Percentiles rank a stretch among this genome's conserved stretches.
Conservation (phyloP, 306 rosid species). For the Rosa persica region DNA sequence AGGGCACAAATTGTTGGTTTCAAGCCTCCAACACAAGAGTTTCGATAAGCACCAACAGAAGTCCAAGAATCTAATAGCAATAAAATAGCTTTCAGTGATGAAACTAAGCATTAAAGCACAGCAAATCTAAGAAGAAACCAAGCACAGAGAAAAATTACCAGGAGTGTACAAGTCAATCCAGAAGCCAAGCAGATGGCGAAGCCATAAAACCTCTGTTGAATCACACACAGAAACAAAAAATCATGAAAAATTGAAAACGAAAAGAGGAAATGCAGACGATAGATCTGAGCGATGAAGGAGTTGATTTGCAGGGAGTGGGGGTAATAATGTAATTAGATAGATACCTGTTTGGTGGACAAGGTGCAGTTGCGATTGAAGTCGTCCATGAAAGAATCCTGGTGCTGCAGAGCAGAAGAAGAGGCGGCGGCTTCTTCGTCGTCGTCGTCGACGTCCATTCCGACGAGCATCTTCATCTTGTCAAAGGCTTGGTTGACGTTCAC, state of each 20-base stretch:
- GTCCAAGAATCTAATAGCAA: background rate
- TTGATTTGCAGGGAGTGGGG: too few species aligned
- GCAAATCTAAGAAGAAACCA: background rate
- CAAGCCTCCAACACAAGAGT: background rate
- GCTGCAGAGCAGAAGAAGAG: conserved; percentile 31
- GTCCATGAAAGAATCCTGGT: conserved; percentile 61
- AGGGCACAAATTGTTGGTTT: background rate
- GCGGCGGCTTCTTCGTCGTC: conserved; percentile 7
- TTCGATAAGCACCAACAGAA: background rate
- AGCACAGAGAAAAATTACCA: conserved; percentile 50
- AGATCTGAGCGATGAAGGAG: background rate
- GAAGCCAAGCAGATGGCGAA: conserved; percentile 84
- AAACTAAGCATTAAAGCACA: background rate
- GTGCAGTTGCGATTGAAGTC: conserved; percentile 88
- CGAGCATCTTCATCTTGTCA: conserved; percentile 80
- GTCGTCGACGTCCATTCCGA: conserved; percentile 76
- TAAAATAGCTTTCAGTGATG: background rate
- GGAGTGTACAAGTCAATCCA: conserved; percentile 73
- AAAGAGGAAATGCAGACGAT: conserved; percentile 6
- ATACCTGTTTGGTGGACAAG: conserved; percentile 79
- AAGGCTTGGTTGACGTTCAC: conserved; percentile 74
- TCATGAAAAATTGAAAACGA: background rate
- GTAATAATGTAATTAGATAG: too few species aligned
- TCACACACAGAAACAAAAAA: background rate
- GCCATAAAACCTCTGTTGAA: conserved; percentile 77